Base-by-base conservation (phyloP, 169 alveolate species). In the Eimeria mitis region DNA sequence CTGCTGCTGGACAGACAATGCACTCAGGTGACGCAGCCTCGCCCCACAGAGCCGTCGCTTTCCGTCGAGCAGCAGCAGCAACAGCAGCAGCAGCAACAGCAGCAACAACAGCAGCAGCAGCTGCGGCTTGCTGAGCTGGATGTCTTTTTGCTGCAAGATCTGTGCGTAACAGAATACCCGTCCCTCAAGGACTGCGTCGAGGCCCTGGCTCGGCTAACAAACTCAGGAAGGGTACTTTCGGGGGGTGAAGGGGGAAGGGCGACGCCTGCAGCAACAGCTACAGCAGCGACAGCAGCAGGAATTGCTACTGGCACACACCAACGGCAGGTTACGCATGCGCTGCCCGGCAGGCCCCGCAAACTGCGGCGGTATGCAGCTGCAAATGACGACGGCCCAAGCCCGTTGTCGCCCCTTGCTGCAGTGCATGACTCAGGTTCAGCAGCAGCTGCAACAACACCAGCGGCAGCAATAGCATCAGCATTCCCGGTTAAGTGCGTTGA, bases 71-170 rank as follows among this genome's bases (percentile, higher is more conserved):
- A 40, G 54, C 78, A 59, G 79, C 59, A 59, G 91, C 75, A 21
- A 47, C 25, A 68, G 19, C 49, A 31, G 11, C 78, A 68, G 65
- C 81, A 34, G 71, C 91, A 31, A 9, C 44, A 28, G 25, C 89
- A 47, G 89, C 71, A 79, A 59, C 89, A 79, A 49, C 71, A n/a
- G 23, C 37, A 21, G 31, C 90, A 54, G 78, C 78, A 59, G 91
- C 91, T 59, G 78, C 78, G 25, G 49, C 91, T 84, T 21, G 91
- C 54, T 11, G 73, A 16, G 56, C 19, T 84, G 76, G 91, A 84
- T 37, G 42, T 28, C 2, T 59, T 84, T 21, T 40, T 84, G 91
- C 56, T 84, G 91, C 40, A 21, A 19, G 78, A 28, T 21, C 54
- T 84, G 56, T 1, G 37, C 37, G 78, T 84, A 14, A 14, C 59